Evolutionary conservation across 176 grass and related monocot species (phyloP), one percentile per base, ranked within the genome.

Genomic region (Carex pumila): DNA sequence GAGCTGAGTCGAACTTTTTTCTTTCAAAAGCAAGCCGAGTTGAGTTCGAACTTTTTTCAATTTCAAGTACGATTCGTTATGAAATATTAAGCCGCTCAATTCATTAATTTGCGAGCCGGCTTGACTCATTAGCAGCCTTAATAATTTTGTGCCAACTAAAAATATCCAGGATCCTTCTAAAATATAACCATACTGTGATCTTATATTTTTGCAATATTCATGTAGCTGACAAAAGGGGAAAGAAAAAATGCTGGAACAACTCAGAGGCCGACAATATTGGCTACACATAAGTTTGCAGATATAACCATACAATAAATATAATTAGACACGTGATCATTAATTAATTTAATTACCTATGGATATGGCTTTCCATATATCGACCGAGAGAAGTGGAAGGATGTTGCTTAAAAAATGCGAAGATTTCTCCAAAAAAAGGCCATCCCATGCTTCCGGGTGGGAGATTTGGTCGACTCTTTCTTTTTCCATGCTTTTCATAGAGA

Each of bases 351-450:
- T 85, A 90, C 89, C 74, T 87, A 1, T 63, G 60, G n/a, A 90
- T 77, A 47, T 70, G 79, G 7, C 13, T 37, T 19, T 86, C 19
- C 84, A 90, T 83, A 52, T 81, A 90, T 11, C 2, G 58, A 66
- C 84, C 79, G 1, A 86, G n/a, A 10, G 84, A 90, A 61, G 49
- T 84, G 78, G 67, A 60, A 3, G 49, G 80, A 47, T 90, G 85
- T 2, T 63, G 45, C 62, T 64, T 71, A 75, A 86, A 80, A 34
- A 65, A 90, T 1, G 30, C 68, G 59, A 90, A 80, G 11, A 84
- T 90, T 67, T 90, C 84, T 17, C 88, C 88, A 32, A 90, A 5
- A 15, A 90, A 78, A 37, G 84, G 88, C 88, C 80, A 90, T n/a
- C 88, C 88, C 17, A 31, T 60, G 39, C 31, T 56, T 7, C 79